These are phyloP conservation scores for Saksenaea oblongispora DNA, from an alignment of 371 early-diverging fungal genomes.

Conservation along the genomic window DNA sequence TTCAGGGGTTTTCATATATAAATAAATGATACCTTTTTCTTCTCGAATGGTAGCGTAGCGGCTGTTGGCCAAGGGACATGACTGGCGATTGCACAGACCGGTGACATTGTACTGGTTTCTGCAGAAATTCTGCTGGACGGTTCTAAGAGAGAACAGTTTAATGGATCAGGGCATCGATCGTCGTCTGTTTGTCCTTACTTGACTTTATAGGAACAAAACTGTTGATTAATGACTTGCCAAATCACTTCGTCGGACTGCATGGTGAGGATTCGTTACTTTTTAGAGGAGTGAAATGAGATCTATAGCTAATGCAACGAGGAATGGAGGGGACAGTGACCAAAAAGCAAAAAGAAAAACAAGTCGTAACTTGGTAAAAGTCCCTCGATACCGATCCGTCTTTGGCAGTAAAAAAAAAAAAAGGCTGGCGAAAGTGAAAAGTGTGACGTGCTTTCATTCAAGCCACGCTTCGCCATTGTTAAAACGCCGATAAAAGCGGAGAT, in stretches of 20 bases:
- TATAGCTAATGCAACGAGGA: constrained; percentile 3
- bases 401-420: neutral
- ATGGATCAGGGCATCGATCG: neutral
- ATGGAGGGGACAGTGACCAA: neutral
- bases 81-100: constrained; percentile 95
- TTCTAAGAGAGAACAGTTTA: constrained; percentile 8
- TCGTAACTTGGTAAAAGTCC: neutral
- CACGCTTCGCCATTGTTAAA: neutral
- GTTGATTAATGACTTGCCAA: constrained; percentile 91
- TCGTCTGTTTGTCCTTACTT: constrained; percentile 59
- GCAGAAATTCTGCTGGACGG: constrained; percentile 74
- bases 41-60: constrained; percentile 99
- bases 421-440: neutral
- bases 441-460: neutral
- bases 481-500: no score
- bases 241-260: constrained; percentile 74
- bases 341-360: neutral
- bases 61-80: constrained; percentile 98
- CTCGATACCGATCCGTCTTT: neutral
- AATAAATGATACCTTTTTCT: constrained; percentile 79
- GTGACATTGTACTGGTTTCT: constrained; percentile 98
- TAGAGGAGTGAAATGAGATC: neutral
- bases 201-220: constrained; percentile 97
- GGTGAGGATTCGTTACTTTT: neutral
- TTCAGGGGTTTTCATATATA: constrained; percentile 98